Percentiles rank a stretch among this genome's conserved stretches.
phyloP scores from a whole-genome alignment of 225 moss, liverwort and hornwort species.

The Physcomitrium patens region DNA sequence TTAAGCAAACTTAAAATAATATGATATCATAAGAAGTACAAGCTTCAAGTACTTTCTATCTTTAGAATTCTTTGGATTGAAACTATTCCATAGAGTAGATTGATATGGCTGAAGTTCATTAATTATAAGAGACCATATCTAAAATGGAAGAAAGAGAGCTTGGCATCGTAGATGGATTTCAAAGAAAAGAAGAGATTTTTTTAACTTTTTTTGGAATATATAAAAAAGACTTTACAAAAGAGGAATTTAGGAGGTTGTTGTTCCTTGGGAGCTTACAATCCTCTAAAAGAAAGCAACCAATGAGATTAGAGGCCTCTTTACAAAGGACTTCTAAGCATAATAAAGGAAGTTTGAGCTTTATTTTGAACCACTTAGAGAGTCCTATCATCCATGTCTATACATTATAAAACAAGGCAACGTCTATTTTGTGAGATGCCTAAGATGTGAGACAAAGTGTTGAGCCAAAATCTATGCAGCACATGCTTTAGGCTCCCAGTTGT shows the following conservation, averaged over 20 bases:
- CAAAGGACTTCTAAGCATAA: conserved; percentile 55
- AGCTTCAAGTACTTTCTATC: conserved; percentile 36
- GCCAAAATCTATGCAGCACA: too few relatives aligned
- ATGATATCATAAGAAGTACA: conserved; percentile 17
- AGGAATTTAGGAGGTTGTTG: conserved; percentile 39
- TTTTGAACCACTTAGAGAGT: conserved; percentile 61
- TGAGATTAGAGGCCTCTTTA: conserved; percentile 45
- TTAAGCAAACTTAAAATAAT: too few relatives aligned
- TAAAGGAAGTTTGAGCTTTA: conserved; percentile 45
- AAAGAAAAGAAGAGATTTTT: conserved; percentile 11
- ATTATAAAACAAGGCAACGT: conserved; percentile 15
- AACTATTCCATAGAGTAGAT: neutral
- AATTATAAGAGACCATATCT: conserved; percentile 46
- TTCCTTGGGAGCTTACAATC: conserved; percentile 6
- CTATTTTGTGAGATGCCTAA: too few relatives aligned
- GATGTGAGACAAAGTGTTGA: too few relatives aligned
- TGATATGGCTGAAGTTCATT: conserved; percentile 21
- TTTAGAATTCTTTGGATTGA: conserved; percentile 26
- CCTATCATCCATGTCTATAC: conserved; percentile 64
- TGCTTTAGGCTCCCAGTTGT: too few relatives aligned
- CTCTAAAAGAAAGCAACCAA: conserved; percentile 41
- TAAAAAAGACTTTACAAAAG: conserved; percentile 47
- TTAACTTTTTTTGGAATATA: neutral
- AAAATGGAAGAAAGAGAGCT: conserved; percentile 61
- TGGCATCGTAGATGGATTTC: conserved; percentile 58